Conservation (phyloP, 768 basidiomycete genomes). For the Trametes maxima region DNA sequence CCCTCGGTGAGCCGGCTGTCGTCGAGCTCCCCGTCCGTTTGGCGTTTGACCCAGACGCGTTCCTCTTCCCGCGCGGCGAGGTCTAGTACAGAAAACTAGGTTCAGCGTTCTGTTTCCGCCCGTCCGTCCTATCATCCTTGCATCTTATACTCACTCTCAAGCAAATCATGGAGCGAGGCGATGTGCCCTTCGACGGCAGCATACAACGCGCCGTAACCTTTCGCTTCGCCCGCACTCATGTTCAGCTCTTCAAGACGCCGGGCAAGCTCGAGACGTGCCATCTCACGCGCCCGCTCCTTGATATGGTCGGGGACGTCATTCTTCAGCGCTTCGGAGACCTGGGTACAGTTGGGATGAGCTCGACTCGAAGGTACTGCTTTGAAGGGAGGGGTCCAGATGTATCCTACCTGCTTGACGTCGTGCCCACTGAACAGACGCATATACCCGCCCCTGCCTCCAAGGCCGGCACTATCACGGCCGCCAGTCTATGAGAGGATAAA, state of each 20-base stretch:
- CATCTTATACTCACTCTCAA: conserved; percentile 53
- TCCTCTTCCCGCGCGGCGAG: conserved; percentile 71
- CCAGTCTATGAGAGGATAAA: conserved; percentile 47
- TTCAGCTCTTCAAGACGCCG: conserved; percentile 63
- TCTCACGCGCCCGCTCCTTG: conserved; percentile 63
- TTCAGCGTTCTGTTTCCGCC: too few relatives aligned
- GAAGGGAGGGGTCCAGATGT: neutral
- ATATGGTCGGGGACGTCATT: conserved; percentile 61
- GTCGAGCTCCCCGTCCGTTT: conserved; percentile 71
- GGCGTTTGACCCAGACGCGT: conserved; percentile 70
- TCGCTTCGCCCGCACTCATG: conserved; percentile 58
- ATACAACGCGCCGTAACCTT: conserved; percentile 54
- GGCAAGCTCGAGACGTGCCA: conserved; percentile 65
- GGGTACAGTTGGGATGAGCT: neutral
- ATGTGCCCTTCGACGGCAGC: conserved; percentile 61
- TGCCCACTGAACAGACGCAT: conserved; percentile 66
- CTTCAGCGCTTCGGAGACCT: conserved; percentile 58
- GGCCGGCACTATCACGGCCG: conserved; percentile 65
- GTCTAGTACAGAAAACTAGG: conserved; percentile 39
- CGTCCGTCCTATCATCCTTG: too few relatives aligned
- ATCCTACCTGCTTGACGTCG: conserved; percentile 58
- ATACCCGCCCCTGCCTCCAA: conserved; percentile 69
- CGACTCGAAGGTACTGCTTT: neutral
- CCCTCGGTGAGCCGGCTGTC: conserved; percentile 68
- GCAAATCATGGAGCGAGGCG: conserved; percentile 56